phyloP scores from a whole-genome alignment of 163 green algal genomes.

The Picocystis sp. region DNA sequence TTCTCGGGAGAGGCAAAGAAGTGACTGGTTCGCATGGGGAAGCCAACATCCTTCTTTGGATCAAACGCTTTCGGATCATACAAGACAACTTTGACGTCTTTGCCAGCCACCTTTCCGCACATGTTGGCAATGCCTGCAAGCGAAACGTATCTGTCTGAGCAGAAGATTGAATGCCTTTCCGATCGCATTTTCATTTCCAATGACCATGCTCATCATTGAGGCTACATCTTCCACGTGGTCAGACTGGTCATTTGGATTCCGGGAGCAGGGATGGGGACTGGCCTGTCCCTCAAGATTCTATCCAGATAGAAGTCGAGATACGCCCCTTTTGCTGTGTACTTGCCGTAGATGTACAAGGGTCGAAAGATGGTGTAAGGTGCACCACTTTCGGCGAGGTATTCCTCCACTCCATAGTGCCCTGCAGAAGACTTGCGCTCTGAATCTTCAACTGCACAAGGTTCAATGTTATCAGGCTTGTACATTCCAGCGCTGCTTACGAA shows the following conservation, averaged over 20 bases:
- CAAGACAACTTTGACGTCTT: constrained; percentile 60
- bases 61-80: constrained; percentile 52
- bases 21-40: constrained; percentile 70
- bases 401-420: constrained; percentile 64
- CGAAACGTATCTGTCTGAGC: constrained; percentile 57
- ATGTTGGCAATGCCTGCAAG: constrained; percentile 47
- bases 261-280: constrained; percentile 43
- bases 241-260: constrained; percentile 46
- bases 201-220: constrained; percentile 58
- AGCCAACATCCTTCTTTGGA: constrained; percentile 60
- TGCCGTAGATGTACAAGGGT: constrained; percentile 15
- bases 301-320: constrained; percentile 61
- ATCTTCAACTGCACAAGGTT: constrained; percentile 66
- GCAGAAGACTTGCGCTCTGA: constrained; percentile 38
- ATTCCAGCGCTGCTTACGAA: constrained; percentile 71
- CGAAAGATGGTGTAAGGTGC: constrained; percentile 80
- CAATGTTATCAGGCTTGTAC: constrained; percentile 53
- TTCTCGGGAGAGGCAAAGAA: constrained; percentile 70
- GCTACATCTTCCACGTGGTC: constrained; percentile 71
- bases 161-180: constrained; percentile 73
- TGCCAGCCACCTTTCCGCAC: constrained; percentile 50
- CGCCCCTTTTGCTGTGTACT: constrained; percentile 2
- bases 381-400: constrained; percentile 43
- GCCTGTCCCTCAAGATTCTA: constrained; percentile 48
- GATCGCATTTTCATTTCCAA: constrained; percentile 51